Percentiles rank a stretch among this genome's conserved stretches.
Evolutionary conservation across 352 stramenopile genomes (phyloP).

Genomic region (Globisporangium paroecandrum): DNA sequence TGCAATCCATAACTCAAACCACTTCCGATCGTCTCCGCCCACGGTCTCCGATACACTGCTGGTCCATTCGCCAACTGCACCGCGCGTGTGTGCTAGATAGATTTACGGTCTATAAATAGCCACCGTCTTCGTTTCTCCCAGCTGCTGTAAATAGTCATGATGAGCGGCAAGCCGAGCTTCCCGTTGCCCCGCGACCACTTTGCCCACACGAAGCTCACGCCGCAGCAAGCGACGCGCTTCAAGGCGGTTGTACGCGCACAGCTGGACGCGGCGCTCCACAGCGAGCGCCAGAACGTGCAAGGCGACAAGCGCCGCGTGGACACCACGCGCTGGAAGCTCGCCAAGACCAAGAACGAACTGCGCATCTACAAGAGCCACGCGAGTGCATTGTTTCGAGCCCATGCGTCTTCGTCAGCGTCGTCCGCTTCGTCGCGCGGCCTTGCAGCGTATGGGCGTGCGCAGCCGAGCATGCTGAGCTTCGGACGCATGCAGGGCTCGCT

Average conservation of each 20-base stretch:
- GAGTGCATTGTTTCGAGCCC: not conserved
- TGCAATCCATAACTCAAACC: too few relatives aligned
- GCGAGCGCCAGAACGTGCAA: constrained; percentile 25
- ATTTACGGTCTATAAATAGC: too few relatives aligned
- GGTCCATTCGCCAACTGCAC: too few relatives aligned
- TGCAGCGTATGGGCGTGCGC: constrained; percentile 1
- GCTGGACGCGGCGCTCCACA: constrained; percentile 18
- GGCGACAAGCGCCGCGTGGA: constrained; percentile 29
- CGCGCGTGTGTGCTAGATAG: too few relatives aligned
- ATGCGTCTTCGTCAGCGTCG: constrained; percentile 42
- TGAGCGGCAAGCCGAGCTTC: constrained; percentile 9
- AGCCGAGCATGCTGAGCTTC: constrained; percentile 37
- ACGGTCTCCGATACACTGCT: too few relatives aligned
- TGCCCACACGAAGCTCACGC: constrained; percentile 20
- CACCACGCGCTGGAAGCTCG: constrained; percentile 41
- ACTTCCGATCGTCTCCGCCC: too few relatives aligned
- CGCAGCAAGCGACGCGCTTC: constrained; percentile 29
- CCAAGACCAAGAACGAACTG: constrained; percentile 33
- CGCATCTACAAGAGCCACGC: constrained; percentile 34
- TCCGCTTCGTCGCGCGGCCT: not conserved
- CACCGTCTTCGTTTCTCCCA: not conserved
- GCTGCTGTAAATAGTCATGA: not conserved
- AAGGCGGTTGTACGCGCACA: constrained; percentile 18
- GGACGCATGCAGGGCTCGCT: constrained; percentile 45
- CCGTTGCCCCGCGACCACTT: constrained; percentile 31